Percentiles rank a stretch among this genome's conserved stretches.
phyloP scores from a whole-genome alignment of 768 basidiomycete species.

The Crepidotus variabilis region DNA sequence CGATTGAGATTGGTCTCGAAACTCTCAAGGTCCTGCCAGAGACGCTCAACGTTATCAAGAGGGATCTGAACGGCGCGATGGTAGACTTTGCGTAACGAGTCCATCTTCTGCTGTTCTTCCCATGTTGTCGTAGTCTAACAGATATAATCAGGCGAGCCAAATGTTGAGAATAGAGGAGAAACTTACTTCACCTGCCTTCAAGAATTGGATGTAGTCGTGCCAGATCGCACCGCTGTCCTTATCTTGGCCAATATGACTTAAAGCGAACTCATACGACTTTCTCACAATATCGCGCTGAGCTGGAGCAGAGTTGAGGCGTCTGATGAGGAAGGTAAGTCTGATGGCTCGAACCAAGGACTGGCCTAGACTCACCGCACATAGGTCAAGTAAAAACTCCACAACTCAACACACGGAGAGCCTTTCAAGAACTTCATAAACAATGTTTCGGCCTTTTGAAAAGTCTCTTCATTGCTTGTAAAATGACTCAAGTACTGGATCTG shows the following conservation, averaged over 20 bases:
- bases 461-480: slow-evolving; percentile 57
- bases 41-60: slow-evolving; percentile 83
- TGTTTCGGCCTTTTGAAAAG: slow-evolving; percentile 75
- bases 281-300: slow-evolving; percentile 72
- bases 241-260: slow-evolving; percentile 87
- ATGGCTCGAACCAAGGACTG: slow-evolving; percentile 13
- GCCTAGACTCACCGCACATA: slow-evolving; percentile 75
- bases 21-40: slow-evolving; percentile 92
- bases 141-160: slow-evolving; percentile 15
- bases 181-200: slow-evolving; percentile 74
- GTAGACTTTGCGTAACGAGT: slow-evolving; percentile 85
- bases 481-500: slow-evolving; percentile 85
- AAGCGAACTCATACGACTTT: slow-evolving; percentile 90
- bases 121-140: slow-evolving; percentile 71
- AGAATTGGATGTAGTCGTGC: slow-evolving; percentile 90
- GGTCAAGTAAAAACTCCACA: slow-evolving; percentile 91
- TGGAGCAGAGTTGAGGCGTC: slow-evolving; percentile 65
- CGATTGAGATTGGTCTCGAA: slow-evolving; percentile 90
- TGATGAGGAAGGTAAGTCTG: slow-evolving; percentile 19
- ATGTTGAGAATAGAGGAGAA: not conserved
- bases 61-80: slow-evolving; percentile 94
- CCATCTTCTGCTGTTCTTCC: slow-evolving; percentile 97
- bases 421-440: slow-evolving; percentile 88
- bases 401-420: slow-evolving; percentile 81
- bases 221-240: slow-evolving; percentile 91